These are phyloP conservation scores for Metschnikowia henanensis DNA, from an alignment of 805 yeast species.

Conservation along the genomic window DNA sequence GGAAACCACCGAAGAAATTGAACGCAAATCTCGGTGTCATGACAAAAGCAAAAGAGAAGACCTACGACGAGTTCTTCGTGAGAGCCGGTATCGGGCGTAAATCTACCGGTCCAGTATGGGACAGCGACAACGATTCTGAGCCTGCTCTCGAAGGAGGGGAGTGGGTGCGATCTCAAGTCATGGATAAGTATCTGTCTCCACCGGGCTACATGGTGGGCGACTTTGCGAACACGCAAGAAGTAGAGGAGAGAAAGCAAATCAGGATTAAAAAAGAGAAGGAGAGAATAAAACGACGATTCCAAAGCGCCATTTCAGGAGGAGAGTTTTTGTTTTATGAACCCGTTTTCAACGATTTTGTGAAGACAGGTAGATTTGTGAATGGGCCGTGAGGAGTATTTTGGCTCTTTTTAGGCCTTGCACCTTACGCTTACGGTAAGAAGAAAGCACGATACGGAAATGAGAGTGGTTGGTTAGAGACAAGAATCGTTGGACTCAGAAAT, in stretches of 20 bases:
- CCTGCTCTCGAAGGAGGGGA: neutral
- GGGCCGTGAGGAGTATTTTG: too few relatives aligned
- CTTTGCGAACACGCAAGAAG: slow-evolving; percentile 38
- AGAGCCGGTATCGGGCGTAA: slow-evolving; percentile 18
- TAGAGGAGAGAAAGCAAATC: slow-evolving; percentile 19
- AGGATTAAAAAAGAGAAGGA: slow-evolving; percentile 24
- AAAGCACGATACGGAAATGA: too few relatives aligned
- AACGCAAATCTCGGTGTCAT: slow-evolving; percentile 20
- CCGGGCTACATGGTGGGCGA: slow-evolving; percentile 42
- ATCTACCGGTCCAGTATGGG: slow-evolving; percentile 18
- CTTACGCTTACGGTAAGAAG: too few relatives aligned
- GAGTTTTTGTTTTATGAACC: slow-evolving; percentile 34
- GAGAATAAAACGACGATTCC: slow-evolving; percentile 29
- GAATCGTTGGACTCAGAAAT: too few relatives aligned
- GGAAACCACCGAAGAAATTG: slow-evolving; percentile 18
- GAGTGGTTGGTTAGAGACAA: too few relatives aligned
- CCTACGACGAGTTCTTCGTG: slow-evolving; percentile 19
- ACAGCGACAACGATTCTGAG: slow-evolving; percentile 17
- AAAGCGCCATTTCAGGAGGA: slow-evolving; percentile 27
- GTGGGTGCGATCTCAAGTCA: slow-evolving; percentile 29
- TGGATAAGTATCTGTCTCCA: slow-evolving; percentile 39
- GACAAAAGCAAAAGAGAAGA: slow-evolving; percentile 22
- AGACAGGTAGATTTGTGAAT: slow-evolving; percentile 6
- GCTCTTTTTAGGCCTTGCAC: too few relatives aligned
- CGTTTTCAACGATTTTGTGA: slow-evolving; percentile 31